Conservation (phyloP, 2,329 filamentous ascomycete genomes). For the Pseudophaeomoniella oleicola region DNA sequence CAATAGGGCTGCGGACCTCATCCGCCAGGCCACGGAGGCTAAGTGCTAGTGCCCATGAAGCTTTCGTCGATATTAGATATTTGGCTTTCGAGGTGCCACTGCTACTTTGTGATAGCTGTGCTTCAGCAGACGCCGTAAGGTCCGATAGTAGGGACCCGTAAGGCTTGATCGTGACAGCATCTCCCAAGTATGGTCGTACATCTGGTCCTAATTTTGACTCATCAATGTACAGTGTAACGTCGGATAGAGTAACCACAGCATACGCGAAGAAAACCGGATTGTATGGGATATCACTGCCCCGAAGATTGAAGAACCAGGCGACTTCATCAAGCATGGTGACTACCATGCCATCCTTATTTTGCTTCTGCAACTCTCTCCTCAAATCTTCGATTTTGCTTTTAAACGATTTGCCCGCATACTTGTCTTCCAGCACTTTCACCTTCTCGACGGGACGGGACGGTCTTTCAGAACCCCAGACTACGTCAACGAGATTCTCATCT, state of each 20-base stretch:
- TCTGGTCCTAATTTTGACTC: slow-evolving; percentile 58
- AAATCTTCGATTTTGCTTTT: slow-evolving; percentile 72
- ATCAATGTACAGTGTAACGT: slow-evolving; percentile 73
- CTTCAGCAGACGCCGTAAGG: slow-evolving; percentile 37
- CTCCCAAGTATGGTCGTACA: slow-evolving; percentile 53
- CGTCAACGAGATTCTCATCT: slow-evolving; percentile 72
- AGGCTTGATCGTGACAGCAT: slow-evolving; percentile 59
- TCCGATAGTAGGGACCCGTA: slow-evolving; percentile 74
- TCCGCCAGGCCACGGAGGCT: slow-evolving; percentile 76
- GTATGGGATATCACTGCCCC: slow-evolving; percentile 89
- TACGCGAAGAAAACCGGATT: slow-evolving; percentile 99
- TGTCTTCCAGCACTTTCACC: slow-evolving; percentile 54
- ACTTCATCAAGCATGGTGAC: slow-evolving; percentile 79
- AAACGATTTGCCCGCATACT: slow-evolving; percentile 71
- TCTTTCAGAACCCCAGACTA: slow-evolving; percentile 66
- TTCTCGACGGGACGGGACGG: slow-evolving; percentile 63
- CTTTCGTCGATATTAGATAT: slow-evolving; percentile 74
- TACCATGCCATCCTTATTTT: slow-evolving; percentile 73
- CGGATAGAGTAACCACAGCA: slow-evolving; percentile 63
- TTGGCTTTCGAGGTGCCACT: slow-evolving; percentile 33
- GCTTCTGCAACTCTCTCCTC: slow-evolving; percentile 82
- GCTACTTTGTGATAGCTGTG: slow-evolving; percentile 18
- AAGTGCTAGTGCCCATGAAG: slow-evolving; percentile 85
- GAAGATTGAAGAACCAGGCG: slow-evolving; percentile 96
- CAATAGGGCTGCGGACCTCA: slow-evolving; percentile 72